phyloP scores from a whole-genome alignment of 768 basidiomycete genomes.

The Auriculariales sp. region DNA sequence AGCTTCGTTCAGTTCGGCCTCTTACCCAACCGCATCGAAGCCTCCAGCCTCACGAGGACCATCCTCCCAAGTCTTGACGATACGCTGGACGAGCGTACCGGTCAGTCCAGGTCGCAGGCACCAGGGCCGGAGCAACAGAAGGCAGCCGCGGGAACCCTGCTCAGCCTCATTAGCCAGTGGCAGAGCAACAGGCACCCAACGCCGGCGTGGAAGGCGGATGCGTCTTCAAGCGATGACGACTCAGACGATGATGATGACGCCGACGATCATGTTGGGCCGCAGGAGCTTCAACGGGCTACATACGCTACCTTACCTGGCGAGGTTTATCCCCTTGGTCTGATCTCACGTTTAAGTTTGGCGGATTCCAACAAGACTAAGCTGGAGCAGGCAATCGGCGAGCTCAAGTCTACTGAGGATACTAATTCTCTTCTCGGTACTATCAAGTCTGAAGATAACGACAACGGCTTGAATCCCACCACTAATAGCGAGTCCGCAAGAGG shows the following conservation, averaged over 20 bases:
- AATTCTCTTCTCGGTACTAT: too few species aligned
- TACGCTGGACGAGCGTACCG: not conserved
- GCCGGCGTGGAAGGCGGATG: not conserved
- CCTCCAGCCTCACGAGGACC: not conserved
- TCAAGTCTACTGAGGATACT: not conserved
- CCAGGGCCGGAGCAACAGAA: not conserved
- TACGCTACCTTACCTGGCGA: not conserved
- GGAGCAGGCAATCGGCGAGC: not conserved
- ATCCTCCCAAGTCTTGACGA: not conserved
- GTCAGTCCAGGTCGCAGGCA: not conserved
- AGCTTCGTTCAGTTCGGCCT: not conserved
- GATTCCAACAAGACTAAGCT: not conserved
- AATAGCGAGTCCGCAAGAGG: too few species aligned
- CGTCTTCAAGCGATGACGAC: not conserved
- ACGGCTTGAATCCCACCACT: too few species aligned
- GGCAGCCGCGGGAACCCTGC: not conserved
- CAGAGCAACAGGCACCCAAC: not conserved
- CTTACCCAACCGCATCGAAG: not conserved
- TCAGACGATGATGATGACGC: not conserved
- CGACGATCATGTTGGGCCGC: not conserved
- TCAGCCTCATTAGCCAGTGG: not conserved
- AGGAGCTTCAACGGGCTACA: not conserved
- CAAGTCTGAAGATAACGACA: too few species aligned
- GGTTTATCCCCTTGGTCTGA: not conserved
- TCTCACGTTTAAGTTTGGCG: not conserved